Evolutionary conservation across 768 basidiomycete species (phyloP).

Genomic region (Boletus rex-veris): DNA sequence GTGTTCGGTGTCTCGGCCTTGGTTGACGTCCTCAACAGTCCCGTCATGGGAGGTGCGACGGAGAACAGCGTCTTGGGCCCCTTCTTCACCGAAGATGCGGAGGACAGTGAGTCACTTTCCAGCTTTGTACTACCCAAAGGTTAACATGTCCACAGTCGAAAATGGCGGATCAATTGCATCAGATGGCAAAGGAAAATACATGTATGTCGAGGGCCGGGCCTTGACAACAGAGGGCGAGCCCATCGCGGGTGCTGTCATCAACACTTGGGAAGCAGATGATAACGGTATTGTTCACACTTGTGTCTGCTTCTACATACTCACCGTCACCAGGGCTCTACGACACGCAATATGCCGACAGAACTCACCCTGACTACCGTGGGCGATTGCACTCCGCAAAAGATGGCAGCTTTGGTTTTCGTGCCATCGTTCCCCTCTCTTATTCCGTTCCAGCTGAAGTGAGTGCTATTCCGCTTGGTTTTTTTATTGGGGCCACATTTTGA

Average conservation of each 20-base stretch:
- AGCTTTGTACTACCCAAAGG: too few relatives aligned
- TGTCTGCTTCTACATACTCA: not conserved
- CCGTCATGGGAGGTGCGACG: constrained; percentile 57
- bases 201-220: constrained; percentile 76
- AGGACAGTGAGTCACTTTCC: constrained; percentile 48
- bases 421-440: constrained; percentile 65
- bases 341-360: constrained; percentile 52
- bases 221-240: constrained; percentile 55
- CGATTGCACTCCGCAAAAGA: constrained; percentile 55
- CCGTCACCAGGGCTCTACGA: constrained; percentile 32
- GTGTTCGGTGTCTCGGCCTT: constrained; percentile 74
- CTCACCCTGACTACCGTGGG: constrained; percentile 70
- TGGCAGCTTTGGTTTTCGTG: constrained; percentile 68
- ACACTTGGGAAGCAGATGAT: constrained; percentile 80
- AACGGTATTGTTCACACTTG: constrained; percentile 40
- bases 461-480: constrained; percentile 11
- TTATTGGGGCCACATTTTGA: constrained; percentile 10
- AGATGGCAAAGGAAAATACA: constrained; percentile 81
- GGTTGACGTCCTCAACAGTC: constrained; percentile 72
- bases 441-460: constrained; percentile 70
- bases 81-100: constrained; percentile 76
- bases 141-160: constrained; percentile 41
- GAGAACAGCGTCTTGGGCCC: constrained; percentile 79
- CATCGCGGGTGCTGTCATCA: constrained; percentile 61
- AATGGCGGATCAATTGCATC: constrained; percentile 78